A percentile compares a stretch with the other conserved stretches of the same genome.
Evolutionary conservation across 768 basidiomycete genomes (phyloP).

Genomic region (Leucocoprinus sp.): DNA sequence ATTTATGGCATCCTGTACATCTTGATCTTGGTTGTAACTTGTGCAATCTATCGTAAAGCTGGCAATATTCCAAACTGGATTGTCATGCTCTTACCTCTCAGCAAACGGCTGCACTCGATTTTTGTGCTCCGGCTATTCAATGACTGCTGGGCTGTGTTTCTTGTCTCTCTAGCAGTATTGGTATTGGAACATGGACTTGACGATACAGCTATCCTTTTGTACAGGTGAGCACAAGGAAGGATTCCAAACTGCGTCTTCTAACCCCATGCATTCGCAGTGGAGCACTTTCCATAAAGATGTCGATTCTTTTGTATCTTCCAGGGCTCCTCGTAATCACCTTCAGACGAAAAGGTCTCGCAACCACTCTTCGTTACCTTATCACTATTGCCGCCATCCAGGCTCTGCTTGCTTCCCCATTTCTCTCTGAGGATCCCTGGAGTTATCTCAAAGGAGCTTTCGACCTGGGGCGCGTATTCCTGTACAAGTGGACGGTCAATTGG

Average conservation of each 20-base stretch:
- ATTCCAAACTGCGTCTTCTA: background rate
- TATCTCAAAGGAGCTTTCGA: slow-evolving; percentile 82
- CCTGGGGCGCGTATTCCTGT: slow-evolving; percentile 80
- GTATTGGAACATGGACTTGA: slow-evolving; percentile 55
- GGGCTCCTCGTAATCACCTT: slow-evolving; percentile 78
- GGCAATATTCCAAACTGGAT: slow-evolving; percentile 65
- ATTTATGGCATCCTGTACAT: slow-evolving; percentile 75
- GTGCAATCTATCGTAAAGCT: slow-evolving; percentile 58
- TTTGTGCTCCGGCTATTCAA: slow-evolving; percentile 91
- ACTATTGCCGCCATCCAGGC: slow-evolving; percentile 44
- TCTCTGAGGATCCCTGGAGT: slow-evolving; percentile 45
- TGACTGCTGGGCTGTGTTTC: slow-evolving; percentile 79
- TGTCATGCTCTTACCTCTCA: slow-evolving; percentile 65
- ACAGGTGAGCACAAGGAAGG: too few relatives aligned
- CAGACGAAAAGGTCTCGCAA: slow-evolving; percentile 55
- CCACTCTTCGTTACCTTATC: slow-evolving; percentile 42
- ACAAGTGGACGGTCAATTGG: slow-evolving; percentile 99
- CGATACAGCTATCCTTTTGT: slow-evolving; percentile 55
- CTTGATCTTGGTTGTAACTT: slow-evolving; percentile 51
- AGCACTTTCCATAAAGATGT: slow-evolving; percentile 95
- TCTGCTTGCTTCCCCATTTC: slow-evolving; percentile 63
- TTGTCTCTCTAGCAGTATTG: slow-evolving; percentile 58
- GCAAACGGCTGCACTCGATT: slow-evolving; percentile 92
- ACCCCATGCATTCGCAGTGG: slow-evolving; percentile 31
- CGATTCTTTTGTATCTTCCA: slow-evolving; percentile 81